Evolutionary conservation across 2,329 filamentous ascomycete species (phyloP), one percentile per base, ranked within the genome.

Genomic region (Fusarium virguliforme): DNA sequence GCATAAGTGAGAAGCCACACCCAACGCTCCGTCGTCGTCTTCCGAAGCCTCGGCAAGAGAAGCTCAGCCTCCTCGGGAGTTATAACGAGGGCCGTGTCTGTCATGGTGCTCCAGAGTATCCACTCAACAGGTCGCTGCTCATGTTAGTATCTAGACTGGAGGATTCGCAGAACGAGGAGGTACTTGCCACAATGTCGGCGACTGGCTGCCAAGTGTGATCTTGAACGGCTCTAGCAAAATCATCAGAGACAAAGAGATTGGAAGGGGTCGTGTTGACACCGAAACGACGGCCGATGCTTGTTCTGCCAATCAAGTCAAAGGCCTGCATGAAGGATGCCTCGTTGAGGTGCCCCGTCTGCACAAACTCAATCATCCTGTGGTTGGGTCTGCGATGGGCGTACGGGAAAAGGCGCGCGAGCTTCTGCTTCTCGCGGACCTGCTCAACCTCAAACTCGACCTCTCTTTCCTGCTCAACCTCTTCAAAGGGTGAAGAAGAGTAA

Each of bases 11-110:
- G 72, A 0, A 92, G 79, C 60, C 87, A 82, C 0, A 84, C 83
- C 1, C 56, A 37, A 1, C 40, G 60, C 2, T 56, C 32, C 1
- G 28, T 34, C 1, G 28, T 43, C 0, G 24, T 2, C 6, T 60
- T 58, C 1, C 77, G 77, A 6, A 91, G 68, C 0, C 82, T 66
- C 0, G 83, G 82, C 4, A 92, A 82, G 0, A 92, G 68, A 0
- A 73, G 50, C 61, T 92, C 88, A 0, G 85, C 89, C 75, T 93
- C 91, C 69, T 92, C 90, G 0, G 89, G 87, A 30, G 87, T 88
- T 2, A 92, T 74, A 2, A 92, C 76, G 0, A 93, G 67, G 0
- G 85, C 90, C 0, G 81, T 85, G 8, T 86, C 73, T 0, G 80
- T 79, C 0, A 70, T n/a, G 0, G 71, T 70, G 64, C 85, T 87